Evolutionary conservation across 495 filamentous ascomycete genomes (phyloP).

Genomic region (Annulohypoxylon stygium): DNA sequence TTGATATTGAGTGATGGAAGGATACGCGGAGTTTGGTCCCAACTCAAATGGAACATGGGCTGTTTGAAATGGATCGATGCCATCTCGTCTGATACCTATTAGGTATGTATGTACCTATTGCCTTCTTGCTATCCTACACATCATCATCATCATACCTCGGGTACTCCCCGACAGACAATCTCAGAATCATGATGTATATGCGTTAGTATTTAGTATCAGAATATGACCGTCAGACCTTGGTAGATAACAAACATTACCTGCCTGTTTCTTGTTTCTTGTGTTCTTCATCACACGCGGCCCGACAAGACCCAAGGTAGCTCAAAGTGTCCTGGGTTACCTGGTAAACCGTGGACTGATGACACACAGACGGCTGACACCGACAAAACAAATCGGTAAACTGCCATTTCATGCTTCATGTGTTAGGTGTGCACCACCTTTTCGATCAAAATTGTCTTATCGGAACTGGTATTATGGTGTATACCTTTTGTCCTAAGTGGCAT

Average conservation of each 20-base stretch:
- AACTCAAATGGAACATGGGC: conserved; percentile 38
- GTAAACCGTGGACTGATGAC: conserved; percentile 43
- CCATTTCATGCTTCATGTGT: conserved; percentile 21
- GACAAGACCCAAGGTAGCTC: conserved; percentile 5
- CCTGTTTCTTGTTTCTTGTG: conserved; percentile 9
- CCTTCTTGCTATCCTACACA: background rate
- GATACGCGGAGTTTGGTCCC: conserved; percentile 8
- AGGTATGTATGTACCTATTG: background rate
- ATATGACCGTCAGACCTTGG: background rate
- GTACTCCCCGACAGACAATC: background rate
- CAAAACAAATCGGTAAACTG: conserved; percentile 25
- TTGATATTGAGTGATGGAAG: background rate
- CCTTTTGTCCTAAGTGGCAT: no score
- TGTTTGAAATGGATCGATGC: conserved; percentile 44
- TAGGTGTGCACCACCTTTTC: conserved; percentile 16
- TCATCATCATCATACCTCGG: background rate
- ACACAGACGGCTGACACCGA: conserved; percentile 34
- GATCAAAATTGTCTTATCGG: background rate
- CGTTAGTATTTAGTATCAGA: background rate
- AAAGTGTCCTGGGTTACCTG: conserved; percentile 25
- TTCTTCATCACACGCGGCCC: conserved; percentile 20
- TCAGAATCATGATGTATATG: background rate
- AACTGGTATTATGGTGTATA: background rate
- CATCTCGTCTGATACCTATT: conserved; percentile 25
- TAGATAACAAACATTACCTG: conserved; percentile 2